Evolutionary conservation across 306 rosid species (phyloP).

Genomic region (Mucuna pruriens): DNA sequence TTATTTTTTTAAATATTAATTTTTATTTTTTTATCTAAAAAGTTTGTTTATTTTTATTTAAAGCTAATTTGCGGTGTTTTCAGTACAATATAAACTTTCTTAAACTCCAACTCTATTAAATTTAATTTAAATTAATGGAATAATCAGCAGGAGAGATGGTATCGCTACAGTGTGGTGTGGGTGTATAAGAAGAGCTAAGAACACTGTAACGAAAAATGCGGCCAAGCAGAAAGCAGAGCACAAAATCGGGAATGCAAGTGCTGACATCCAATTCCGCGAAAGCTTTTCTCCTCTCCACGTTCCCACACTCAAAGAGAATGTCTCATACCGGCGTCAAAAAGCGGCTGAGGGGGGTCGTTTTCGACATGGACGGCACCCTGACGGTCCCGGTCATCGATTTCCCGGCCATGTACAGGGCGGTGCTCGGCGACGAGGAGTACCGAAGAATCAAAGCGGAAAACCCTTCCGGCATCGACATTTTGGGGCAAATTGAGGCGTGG

Average conservation of each 20-base stretch:
- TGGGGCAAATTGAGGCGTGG: constrained; percentile 74
- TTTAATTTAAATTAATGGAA: neutral
- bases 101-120: too few relatives aligned
- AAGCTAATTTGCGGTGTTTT: too few relatives aligned
- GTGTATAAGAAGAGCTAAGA: neutral
- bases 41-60: too few relatives aligned
- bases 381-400: constrained; percentile 92
- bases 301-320: constrained; percentile 42
- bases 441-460: constrained; percentile 49
- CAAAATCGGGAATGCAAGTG: constrained; percentile 25
- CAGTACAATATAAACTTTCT: too few relatives aligned
- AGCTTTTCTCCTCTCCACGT: constrained; percentile 27
- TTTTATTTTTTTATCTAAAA: too few relatives aligned
- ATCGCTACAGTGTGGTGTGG: neutral
- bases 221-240: neutral
- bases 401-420: constrained; percentile 78
- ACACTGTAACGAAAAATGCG: neutral
- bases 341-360: constrained; percentile 85
- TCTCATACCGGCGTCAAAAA: constrained; percentile 40
- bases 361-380: constrained; percentile 98
- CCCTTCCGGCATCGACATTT: constrained; percentile 84
- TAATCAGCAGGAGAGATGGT: neutral
- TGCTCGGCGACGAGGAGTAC: constrained; percentile 82
- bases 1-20: too few relatives aligned
- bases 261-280: constrained; percentile 29